These are phyloP conservation scores for Lecanicillium sp. DNA, from an alignment of 2,329 filamentous ascomycete genomes.

Conservation along the genomic window DNA sequence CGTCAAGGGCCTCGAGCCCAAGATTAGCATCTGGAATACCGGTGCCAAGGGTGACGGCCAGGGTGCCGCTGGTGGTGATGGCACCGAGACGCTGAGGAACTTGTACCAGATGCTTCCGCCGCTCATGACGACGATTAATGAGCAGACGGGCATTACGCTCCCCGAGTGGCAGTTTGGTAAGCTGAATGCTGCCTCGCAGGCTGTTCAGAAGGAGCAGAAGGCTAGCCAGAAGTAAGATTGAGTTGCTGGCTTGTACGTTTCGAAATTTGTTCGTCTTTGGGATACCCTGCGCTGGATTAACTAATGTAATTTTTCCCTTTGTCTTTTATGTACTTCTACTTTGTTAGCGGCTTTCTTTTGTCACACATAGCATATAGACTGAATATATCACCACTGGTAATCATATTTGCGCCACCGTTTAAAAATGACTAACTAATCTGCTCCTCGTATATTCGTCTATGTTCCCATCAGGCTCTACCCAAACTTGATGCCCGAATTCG, in stretches of 20 bases:
- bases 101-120: constrained; percentile 81
- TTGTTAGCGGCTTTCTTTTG: not conserved
- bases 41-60: constrained; percentile 39
- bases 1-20: constrained; percentile 70
- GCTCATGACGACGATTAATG: constrained; percentile 74
- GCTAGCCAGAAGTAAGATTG: constrained; percentile 9
- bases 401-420: not conserved
- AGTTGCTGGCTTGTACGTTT: not conserved
- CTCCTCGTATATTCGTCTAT: not conserved
- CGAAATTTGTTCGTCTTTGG: not conserved
- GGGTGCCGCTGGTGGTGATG: constrained; percentile 36
- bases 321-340: not conserved
- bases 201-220: constrained; percentile 15
- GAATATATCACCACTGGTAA: not conserved
- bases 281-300: not conserved
- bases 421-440: not conserved
- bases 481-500: constrained; percentile 50
- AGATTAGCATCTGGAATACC: constrained; percentile 89
- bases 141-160: constrained; percentile 77
- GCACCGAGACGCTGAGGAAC: constrained; percentile 60
- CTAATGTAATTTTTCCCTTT: not conserved
- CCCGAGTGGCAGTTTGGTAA: constrained; percentile 66
- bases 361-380: not conserved
- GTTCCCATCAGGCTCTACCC: constrained; percentile 21
- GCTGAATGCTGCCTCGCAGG: constrained; percentile 26